Conservation (phyloP, 139 green algal genomes). For the Diplosphaera chodatii region DNA sequence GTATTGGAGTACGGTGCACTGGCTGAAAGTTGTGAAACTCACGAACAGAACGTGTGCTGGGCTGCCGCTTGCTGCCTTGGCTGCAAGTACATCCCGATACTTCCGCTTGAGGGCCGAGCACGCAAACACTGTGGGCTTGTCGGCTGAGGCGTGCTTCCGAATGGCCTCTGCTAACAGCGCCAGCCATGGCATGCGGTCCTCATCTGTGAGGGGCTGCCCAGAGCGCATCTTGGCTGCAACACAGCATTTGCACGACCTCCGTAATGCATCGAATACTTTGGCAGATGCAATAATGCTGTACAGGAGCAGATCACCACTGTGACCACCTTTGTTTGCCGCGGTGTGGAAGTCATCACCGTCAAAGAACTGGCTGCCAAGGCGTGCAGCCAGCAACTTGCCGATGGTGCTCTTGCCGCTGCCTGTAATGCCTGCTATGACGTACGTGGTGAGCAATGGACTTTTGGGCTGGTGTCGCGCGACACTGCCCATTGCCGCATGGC, state of each 20-base stretch:
- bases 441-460: not conserved
- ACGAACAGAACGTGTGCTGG: slow-evolving; percentile 6
- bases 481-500: not conserved
- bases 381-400: slow-evolving; percentile 2
- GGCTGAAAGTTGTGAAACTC: no score
- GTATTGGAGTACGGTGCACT: no score
- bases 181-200: slow-evolving; percentile 23
- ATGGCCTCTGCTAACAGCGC: slow-evolving; percentile 7
- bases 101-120: slow-evolving; percentile 34
- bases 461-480: not conserved
- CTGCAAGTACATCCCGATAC: slow-evolving; percentile 21
- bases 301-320: no score
- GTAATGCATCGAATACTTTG: no score
- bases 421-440: not conserved
- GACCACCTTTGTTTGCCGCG: slow-evolving; percentile 7
- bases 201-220: slow-evolving; percentile 11
- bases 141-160: not conserved
- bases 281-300: no score
- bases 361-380: slow-evolving; percentile 6
- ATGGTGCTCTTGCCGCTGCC: slow-evolving; percentile 26
- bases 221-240: slow-evolving; percentile 11
- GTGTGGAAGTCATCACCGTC: slow-evolving; percentile 23
- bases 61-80: not conserved
- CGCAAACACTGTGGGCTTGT: slow-evolving; percentile 16
- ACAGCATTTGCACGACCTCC: no score